Evolutionary conservation across 139 green algal genomes (phyloP).

Genomic region (Zygnema cylindricum): DNA sequence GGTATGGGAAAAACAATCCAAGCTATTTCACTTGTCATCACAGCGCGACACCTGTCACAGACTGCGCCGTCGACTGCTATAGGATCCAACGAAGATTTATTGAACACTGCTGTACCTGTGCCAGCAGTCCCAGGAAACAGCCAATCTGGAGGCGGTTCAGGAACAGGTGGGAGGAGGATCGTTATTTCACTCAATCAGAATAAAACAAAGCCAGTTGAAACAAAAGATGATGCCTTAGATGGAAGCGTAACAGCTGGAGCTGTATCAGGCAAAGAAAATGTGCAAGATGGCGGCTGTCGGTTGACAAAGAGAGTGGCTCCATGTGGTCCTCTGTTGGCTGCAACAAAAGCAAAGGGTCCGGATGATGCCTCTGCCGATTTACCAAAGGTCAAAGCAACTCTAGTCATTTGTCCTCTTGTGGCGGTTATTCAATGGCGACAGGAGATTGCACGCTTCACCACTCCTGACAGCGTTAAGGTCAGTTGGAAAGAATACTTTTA

Average conservation of each 20-base stretch:
- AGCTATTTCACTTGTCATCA: conserved; percentile 82
- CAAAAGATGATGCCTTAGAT: background rate
- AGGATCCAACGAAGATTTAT: background rate
- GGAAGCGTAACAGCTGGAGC: background rate
- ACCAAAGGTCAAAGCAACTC: conserved; percentile 72
- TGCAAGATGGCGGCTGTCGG: background rate
- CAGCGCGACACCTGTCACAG: conserved; percentile 64
- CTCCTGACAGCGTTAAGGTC: conserved; percentile 63
- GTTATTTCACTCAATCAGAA: background rate
- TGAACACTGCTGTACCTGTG: background rate
- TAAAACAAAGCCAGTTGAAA: background rate
- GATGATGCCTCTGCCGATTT: background rate
- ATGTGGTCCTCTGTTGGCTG: background rate
- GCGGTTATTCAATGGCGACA: conserved; percentile 86
- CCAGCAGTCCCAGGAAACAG: background rate
- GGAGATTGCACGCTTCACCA: conserved; percentile 87
- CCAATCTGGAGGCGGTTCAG: background rate
- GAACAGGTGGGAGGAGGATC: background rate
- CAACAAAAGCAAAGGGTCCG: background rate
- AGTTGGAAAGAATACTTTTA: too few relatives aligned
- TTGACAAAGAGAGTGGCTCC: background rate
- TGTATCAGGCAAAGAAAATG: background rate
- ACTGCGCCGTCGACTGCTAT: background rate
- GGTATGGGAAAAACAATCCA: conserved; percentile 86
- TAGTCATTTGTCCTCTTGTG: conserved; percentile 92